phyloP scores from a whole-genome alignment of 768 basidiomycete species.

The Kwoniella botswanensis region DNA sequence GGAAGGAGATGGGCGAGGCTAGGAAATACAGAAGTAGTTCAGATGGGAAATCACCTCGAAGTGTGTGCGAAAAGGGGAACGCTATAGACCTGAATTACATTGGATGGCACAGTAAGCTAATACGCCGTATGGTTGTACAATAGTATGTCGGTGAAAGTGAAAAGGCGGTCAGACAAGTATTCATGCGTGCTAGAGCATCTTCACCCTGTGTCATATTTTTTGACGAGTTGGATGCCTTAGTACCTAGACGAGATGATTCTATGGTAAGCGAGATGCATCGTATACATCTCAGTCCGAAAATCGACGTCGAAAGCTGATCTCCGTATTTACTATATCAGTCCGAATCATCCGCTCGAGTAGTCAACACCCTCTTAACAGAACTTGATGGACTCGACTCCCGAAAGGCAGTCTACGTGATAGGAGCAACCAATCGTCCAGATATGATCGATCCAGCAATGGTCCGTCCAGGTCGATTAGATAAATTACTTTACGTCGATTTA shows the following conservation, averaged over 20 bases:
- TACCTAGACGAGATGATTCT: constrained; percentile 85
- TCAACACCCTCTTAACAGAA: constrained; percentile 91
- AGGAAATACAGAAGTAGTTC: too few relatives aligned
- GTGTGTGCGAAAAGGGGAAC: not conserved
- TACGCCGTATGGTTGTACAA: too few relatives aligned
- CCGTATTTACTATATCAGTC: constrained; percentile 63
- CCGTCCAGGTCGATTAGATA: constrained; percentile 92
- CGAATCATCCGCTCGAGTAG: constrained; percentile 89
- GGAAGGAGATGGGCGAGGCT: too few relatives aligned
- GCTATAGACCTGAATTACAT: too few relatives aligned
- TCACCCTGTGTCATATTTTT: constrained; percentile 95
- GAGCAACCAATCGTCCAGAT: constrained; percentile 92
- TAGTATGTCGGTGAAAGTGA: constrained; percentile 99
- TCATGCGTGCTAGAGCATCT: constrained; percentile 88
- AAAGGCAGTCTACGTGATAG: constrained; percentile 88
- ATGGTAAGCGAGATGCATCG: constrained; percentile 64
- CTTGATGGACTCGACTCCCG: constrained; percentile 87
- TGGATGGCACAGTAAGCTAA: too few relatives aligned
- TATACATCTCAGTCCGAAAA: too few relatives aligned
- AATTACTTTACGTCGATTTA: constrained; percentile 89
- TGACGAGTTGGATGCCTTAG: constrained; percentile 90
- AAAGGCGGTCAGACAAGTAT: constrained; percentile 89
- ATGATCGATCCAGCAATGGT: constrained; percentile 99
- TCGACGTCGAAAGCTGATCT: not conserved
- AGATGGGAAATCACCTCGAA: too few relatives aligned